Percentiles rank a stretch among this genome's conserved stretches.
These are phyloP conservation scores for Cichorium intybus DNA, from an alignment of 140 eudicot species.

Conservation along the genomic window DNA sequence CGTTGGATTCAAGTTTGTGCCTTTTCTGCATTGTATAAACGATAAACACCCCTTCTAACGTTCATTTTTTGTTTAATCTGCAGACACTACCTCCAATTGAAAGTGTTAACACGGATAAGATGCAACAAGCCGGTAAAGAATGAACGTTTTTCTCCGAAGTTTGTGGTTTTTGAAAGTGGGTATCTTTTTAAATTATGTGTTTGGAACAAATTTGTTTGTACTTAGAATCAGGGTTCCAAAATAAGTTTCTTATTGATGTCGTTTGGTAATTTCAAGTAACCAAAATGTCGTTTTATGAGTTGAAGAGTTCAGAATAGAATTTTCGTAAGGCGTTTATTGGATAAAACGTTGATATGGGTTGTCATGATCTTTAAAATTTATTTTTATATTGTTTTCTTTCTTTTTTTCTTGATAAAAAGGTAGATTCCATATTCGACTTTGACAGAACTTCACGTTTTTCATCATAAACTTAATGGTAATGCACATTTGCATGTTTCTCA, in stretches of 20 bases:
- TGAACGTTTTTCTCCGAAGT: conserved; percentile 18
- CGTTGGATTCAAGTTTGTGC: neutral
- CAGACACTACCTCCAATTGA: conserved; percentile 68
- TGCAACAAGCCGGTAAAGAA: conserved; percentile 33
- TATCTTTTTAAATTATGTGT: neutral
- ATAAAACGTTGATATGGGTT: neutral
- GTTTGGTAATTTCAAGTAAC: neutral
- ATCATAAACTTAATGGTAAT: too few species aligned
- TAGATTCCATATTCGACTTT: too few species aligned
- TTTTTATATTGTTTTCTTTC: too few species aligned
- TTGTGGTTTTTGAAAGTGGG: conserved; percentile 12
- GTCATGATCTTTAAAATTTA: neutral
- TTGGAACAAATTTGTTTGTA: neutral
- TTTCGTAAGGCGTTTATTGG: neutral
- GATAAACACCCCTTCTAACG: neutral
- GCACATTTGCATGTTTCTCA: too few species aligned
- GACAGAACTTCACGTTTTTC: too few species aligned
- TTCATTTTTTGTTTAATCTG: conserved; percentile 17
- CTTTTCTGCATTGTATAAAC: conserved; percentile 4
- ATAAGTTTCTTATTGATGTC: neutral
- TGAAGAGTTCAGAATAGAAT: neutral
- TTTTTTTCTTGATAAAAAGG: neutral
- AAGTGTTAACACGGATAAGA: conserved; percentile 31
- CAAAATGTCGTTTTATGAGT: neutral
- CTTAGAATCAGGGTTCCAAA: neutral